Evolutionary conservation across 176 grass and related monocot species (phyloP), one percentile per base, ranked within the genome.

Genomic region (Poa pratensis): DNA sequence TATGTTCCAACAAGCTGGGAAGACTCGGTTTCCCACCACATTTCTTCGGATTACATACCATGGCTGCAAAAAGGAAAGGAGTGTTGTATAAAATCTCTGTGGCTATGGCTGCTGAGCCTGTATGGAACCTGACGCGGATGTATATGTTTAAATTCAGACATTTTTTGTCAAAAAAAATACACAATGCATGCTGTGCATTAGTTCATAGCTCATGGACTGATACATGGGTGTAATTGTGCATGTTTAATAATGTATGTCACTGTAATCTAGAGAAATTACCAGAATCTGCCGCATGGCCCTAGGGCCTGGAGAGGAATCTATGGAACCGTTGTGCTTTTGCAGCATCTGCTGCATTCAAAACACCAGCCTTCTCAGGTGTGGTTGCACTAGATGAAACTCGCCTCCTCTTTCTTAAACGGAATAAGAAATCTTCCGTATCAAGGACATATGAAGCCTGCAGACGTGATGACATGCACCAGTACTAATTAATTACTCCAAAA

Each of bases 381-480:
- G 10, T 85, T 87, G 17, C 71, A 60, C 11, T 53, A 82, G 68
- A 77, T 8, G 86, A 82, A 78, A 58, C 57, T 67, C 86, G 82
- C 75, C 77, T 88, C 62, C 81, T 88, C 74, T 92, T 95, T 73
- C 85, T 80, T 69, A 52, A 6, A 24, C 83, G 87, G 27, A 84
- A 88, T 51, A 95, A 77, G 71, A 90, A 92, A 90, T 95, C 93
- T 86, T 92, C 93, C 24, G 93, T 95, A 26, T 92, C 90, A 40
- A 95, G 85, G 48, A 95, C 93, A 90, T 92, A 92, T 2, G 82
- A 85, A 35, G 88, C 85, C 93, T 95, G 78, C 13, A 58, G 15
- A 83, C 49, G 12, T 35, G 65, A 58, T 10, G 5, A 46, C 69
- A 69, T 73, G 52, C 55, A 46, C 43, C 6, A 37, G 35, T 37